phyloP scores from a whole-genome alignment of 495 filamentous ascomycete genomes.

The Daldinia bambusicola region DNA sequence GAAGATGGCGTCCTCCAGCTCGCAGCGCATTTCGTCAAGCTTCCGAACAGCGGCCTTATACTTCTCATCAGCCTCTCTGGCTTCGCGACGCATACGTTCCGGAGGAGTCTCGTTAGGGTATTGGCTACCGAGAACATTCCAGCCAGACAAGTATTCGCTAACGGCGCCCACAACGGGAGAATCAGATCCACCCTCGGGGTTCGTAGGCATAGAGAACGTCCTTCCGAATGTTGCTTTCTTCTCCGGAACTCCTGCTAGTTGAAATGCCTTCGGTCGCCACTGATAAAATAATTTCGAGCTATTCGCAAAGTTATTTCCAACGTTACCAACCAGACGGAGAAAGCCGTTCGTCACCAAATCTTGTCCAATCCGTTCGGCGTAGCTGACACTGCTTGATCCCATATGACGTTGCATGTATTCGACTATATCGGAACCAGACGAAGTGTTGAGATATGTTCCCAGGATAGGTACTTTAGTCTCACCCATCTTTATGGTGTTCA shows the following conservation, averaged over 20 bases:
- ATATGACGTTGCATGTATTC: conserved; percentile 92
- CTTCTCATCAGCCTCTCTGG: conserved; percentile 87
- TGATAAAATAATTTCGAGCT: conserved; percentile 97
- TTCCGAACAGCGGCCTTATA: conserved; percentile 88
- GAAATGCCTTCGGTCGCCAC: conserved; percentile 92
- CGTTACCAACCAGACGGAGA: conserved; percentile 88
- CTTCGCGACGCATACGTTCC: conserved; percentile 88
- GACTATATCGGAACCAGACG: conserved; percentile 89
- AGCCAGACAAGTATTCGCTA: conserved; percentile 85
- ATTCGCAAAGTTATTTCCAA: conserved; percentile 95
- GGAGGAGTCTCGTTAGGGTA: conserved; percentile 87
- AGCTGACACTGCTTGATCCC: conserved; percentile 81
- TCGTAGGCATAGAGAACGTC: conserved; percentile 69
- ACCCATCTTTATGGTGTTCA: conserved; percentile 83
- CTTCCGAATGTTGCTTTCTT: conserved; percentile 79
- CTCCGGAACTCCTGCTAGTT: conserved; percentile 85
- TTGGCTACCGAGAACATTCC: conserved; percentile 90
- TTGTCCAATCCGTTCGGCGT: conserved; percentile 92
- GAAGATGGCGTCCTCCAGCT: conserved; percentile 92
- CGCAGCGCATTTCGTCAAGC: conserved; percentile 89
- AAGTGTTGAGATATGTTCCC: conserved; percentile 92
- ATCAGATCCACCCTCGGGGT: conserved; percentile 64
- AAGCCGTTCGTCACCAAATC: conserved; percentile 90
- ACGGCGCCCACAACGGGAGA: conserved; percentile 81
- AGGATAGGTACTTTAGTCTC: conserved; percentile 96